A percentile compares a stretch with the other conserved stretches of the same genome.
Evolutionary conservation across 1,139 yeast species (phyloP).

Genomic region (Pichiaceae sp.): DNA sequence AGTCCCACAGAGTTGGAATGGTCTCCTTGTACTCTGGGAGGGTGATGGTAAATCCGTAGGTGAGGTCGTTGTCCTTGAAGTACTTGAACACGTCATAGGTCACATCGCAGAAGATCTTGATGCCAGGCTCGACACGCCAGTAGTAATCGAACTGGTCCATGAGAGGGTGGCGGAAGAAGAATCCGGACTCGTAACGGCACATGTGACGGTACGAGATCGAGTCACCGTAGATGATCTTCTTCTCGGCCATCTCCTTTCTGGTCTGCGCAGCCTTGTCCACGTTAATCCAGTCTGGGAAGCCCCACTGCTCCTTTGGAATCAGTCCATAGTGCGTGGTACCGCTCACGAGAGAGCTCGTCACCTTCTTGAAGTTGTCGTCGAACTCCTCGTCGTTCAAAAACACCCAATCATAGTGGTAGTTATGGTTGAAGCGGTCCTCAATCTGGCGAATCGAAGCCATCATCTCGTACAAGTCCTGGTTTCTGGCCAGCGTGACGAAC

Average conservation of each 20-base stretch:
- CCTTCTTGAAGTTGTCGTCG: conserved; percentile 35
- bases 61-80: conserved; percentile 67
- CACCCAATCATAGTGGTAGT: conserved; percentile 73
- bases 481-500: conserved; percentile 51
- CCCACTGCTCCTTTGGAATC: conserved; percentile 41
- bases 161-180: conserved; percentile 72
- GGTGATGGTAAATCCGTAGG: conserved; percentile 73
- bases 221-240: conserved; percentile 45
- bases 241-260: conserved; percentile 41
- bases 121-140: conserved; percentile 94
- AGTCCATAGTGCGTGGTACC: conserved; percentile 45
- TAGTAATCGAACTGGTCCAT: conserved; percentile 71
- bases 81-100: conserved; percentile 76
- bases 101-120: conserved; percentile 68
- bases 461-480: conserved; percentile 40
- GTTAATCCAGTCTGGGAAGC: conserved; percentile 67
- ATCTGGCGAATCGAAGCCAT: conserved; percentile 44
- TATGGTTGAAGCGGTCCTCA: conserved; percentile 64
- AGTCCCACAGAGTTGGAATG: conserved; percentile 74
- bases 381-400: conserved; percentile 51
- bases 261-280: conserved; percentile 44
- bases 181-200: conserved; percentile 91
- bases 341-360: conserved; percentile 31
- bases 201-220: conserved; percentile 62
- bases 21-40: conserved; percentile 79